Conservation (phyloP, 805 yeast species). For the Scheffersomyces stipitis region DNA sequence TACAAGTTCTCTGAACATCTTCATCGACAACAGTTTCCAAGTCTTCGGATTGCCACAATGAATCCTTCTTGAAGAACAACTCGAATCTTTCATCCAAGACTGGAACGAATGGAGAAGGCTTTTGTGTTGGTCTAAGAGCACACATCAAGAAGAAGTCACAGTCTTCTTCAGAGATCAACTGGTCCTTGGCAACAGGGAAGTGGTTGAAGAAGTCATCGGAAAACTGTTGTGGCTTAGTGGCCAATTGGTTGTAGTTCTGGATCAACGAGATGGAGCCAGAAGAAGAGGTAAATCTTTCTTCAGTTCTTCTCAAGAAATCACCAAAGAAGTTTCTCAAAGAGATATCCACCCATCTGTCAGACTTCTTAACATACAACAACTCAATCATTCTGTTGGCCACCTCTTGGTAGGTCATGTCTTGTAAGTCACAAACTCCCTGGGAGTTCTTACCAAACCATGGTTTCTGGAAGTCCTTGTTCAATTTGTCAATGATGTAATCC, state of each 20-base stretch:
- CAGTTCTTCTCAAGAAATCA: conserved; percentile 86
- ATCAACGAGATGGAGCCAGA: conserved; percentile 61
- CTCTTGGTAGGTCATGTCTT: conserved; percentile 94
- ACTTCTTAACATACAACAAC: conserved; percentile 78
- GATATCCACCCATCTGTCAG: conserved; percentile 83
- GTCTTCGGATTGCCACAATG: conserved; percentile 98
- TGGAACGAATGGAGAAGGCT: conserved; percentile 98
- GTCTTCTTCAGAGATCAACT: conserved; percentile 92
- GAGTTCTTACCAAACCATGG: conserved; percentile 92
- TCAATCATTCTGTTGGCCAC: conserved; percentile 85
- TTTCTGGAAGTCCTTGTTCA: conserved; percentile 95
- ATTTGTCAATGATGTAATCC: conserved; percentile 77
- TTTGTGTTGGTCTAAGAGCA: conserved; percentile 81
- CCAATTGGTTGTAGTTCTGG: conserved; percentile 69
- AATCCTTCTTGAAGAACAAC: conserved; percentile 96
- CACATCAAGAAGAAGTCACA: conserved; percentile 85
- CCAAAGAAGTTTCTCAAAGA: conserved; percentile 86
- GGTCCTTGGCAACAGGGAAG: conserved; percentile 74
- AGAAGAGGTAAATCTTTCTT: conserved; percentile 82
- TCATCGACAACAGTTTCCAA: conserved; percentile 93
- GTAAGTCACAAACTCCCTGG: conserved; percentile 82
- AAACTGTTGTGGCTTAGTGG: conserved; percentile 58
- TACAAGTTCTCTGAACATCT: conserved; percentile 99
- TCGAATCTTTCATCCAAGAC: conserved; percentile 92
- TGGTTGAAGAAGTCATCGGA: conserved; percentile 59